phyloP scores from a whole-genome alignment of 805 yeast genomes.

The Ascoidea rubescens region DNA sequence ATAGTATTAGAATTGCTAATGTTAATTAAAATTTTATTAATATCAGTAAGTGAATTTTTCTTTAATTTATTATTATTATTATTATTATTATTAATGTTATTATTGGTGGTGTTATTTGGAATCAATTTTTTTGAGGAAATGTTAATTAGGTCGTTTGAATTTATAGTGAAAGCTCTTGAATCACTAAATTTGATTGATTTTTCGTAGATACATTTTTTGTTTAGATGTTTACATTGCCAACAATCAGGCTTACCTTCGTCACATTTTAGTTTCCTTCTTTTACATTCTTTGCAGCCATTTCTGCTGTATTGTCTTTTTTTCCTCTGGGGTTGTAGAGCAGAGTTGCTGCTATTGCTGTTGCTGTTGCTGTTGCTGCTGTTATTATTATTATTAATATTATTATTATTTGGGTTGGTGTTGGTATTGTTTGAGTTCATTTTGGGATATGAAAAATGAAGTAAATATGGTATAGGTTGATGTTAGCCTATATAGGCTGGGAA shows the following conservation, averaged over 20 bases:
- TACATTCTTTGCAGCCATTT: constrained; percentile 32
- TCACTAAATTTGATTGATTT: constrained; percentile 14
- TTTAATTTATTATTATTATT: neutral
- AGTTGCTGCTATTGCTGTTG: neutral
- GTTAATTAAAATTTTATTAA: too few relatives aligned
- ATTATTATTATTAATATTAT: too few relatives aligned
- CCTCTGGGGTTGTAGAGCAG: neutral
- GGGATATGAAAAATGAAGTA: too few relatives aligned
- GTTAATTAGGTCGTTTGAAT: neutral
- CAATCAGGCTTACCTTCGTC: constrained; percentile 26
- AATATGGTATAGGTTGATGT: too few relatives aligned
- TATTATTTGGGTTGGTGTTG: too few relatives aligned
- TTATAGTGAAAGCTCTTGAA: constrained; percentile 7
- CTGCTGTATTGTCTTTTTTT: constrained; percentile 29
- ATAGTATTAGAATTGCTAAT: too few relatives aligned
- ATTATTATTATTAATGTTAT: neutral
- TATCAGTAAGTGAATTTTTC: neutral
- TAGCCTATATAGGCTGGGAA: too few relatives aligned
- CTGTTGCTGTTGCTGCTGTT: too few relatives aligned
- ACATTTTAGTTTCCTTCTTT: constrained; percentile 27
- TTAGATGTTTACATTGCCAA: constrained; percentile 24
- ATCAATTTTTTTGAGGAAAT: neutral
- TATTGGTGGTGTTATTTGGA: neutral
- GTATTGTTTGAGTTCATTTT: too few relatives aligned
- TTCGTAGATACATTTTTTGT: constrained; percentile 24